Evolutionary conservation across 495 filamentous ascomycete genomes (phyloP), one percentile per base, ranked within the genome.

Genomic region (Xylaria venustula): DNA sequence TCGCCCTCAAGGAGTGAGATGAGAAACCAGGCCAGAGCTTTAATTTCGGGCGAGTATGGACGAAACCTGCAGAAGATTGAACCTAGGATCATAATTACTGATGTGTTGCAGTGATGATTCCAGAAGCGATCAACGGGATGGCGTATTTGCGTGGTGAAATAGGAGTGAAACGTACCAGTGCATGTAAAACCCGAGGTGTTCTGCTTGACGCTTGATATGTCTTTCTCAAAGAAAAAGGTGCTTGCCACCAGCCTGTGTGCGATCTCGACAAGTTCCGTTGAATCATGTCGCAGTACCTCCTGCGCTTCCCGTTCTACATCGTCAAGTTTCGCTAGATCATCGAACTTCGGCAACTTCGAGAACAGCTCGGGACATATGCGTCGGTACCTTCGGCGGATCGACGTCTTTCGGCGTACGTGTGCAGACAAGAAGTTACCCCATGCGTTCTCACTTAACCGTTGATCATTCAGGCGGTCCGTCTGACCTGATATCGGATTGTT

Each of bases 151-250:
- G 37, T 40, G 3, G 15, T 8, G 37, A 12, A 11, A 25, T 25
- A 30, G n/a, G 11, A 28, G 22, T 7, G 41, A 20, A 30, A 55
- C 48, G 20, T 64, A 76, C 73, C 73, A 49, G 61, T 65, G 25
- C 66, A 73, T 36, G 45, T 64, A 32, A 60, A 72, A 9, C 60
- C 62, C 2, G 62, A 68, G 36, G 62, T 9, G 3, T 45, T 60
- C 32, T 67, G 69, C 49, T 69, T 70, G 19, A 70, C 63, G 15
- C 61, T 64, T 1, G 55, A 36, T 7, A 56, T 57, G 17, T 71
- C 63, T 61, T 69, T 71, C 51, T 76, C 71, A 41, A 74, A 75
- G 64, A 71, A 77, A 32, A 77, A 77, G 0, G 69, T 71, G 62
- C 74, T 77, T 2, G 73, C 71, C 11, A 77, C 63, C 6, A 77